A percentile compares a stretch with the other conserved stretches of the same genome.
phyloP scores from a whole-genome alignment of 306 rosid genomes.

The Potentilla sterilis region DNA sequence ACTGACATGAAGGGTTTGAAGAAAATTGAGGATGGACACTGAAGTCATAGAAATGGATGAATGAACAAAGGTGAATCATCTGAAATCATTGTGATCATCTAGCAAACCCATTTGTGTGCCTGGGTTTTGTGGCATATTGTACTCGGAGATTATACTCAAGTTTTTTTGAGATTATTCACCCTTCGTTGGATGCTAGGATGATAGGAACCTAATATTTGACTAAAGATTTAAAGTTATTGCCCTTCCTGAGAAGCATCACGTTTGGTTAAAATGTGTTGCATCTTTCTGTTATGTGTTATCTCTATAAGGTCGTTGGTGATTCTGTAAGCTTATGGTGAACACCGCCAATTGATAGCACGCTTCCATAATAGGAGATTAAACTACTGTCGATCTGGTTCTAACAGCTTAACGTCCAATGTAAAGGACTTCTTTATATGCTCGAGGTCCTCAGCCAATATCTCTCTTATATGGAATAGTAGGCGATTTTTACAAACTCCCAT shows the following conservation, averaged over 20 bases:
- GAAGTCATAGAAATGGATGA: slow-evolving; percentile 13
- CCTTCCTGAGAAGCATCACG: neutral
- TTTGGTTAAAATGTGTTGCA: neutral
- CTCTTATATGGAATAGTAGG: neutral
- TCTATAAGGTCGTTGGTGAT: neutral
- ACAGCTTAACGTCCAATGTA: neutral
- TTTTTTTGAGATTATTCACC: neutral
- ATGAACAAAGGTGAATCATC: slow-evolving; percentile 4
- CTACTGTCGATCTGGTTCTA: neutral
- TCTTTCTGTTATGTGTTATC: neutral
- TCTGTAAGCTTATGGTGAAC: neutral
- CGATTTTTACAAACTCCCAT: neutral
- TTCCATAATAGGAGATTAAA: neutral
- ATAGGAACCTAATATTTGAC: neutral
- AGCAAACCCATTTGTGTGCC: slow-evolving; percentile 3
- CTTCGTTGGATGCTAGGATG: neutral
- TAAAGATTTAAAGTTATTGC: neutral
- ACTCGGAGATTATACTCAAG: neutral
- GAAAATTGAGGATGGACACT: slow-evolving; percentile 80
- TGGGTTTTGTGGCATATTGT: slow-evolving; percentile 9
- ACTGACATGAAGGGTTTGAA: slow-evolving; percentile 98
- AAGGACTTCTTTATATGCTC: neutral
- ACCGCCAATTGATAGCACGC: neutral
- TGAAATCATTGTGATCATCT: slow-evolving; percentile 11
- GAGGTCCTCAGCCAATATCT: neutral